phyloP scores from a whole-genome alignment of 352 stramenopile species.

The Phytophthora tubulina region DNA sequence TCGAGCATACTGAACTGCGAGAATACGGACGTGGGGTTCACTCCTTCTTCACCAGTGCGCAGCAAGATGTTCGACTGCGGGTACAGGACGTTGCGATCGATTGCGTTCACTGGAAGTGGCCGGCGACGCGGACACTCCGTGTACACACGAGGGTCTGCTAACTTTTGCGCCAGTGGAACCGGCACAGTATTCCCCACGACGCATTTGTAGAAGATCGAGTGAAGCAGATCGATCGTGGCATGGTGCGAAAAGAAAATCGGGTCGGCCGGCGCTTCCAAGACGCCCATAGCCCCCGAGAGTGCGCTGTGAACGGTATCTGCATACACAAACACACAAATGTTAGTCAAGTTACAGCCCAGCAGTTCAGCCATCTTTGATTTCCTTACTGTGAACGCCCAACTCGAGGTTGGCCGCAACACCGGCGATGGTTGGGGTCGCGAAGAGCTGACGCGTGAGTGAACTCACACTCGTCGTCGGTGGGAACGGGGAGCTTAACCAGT shows the following conservation, averaged over 20 bases:
- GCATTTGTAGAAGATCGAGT: slow-evolving; percentile 90
- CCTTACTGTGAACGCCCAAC: slow-evolving; percentile 81
- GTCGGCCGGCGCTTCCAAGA: slow-evolving; percentile 80
- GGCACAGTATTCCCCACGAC: slow-evolving; percentile 67
- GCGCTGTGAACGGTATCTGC: slow-evolving; percentile 86
- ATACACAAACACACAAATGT: slow-evolving; percentile 19
- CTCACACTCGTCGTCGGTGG: slow-evolving; percentile 76
- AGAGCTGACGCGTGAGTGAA: slow-evolving; percentile 81
- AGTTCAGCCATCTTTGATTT: background rate
- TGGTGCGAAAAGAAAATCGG: slow-evolving; percentile 92
- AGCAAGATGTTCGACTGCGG: slow-evolving; percentile 66
- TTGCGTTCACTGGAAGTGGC: slow-evolving; percentile 37
- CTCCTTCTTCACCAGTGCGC: slow-evolving; percentile 57
- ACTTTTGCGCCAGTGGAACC: slow-evolving; percentile 62
- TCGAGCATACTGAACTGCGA: slow-evolving; percentile 56
- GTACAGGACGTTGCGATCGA: slow-evolving; percentile 64
- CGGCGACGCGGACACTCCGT: slow-evolving; percentile 59
- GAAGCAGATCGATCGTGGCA: slow-evolving; percentile 82
- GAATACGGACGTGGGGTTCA: slow-evolving; percentile 62
- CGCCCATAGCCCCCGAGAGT: slow-evolving; percentile 71
- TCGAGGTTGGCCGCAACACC: slow-evolving; percentile 76
- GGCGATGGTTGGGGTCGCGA: slow-evolving; percentile 71
- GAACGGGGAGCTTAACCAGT: slow-evolving; percentile 64
- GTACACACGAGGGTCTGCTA: slow-evolving; percentile 71
- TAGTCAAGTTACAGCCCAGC: slow-evolving; percentile 1